These are phyloP conservation scores for Pseudomonodictys pantanalensis DNA, from an alignment of 495 filamentous ascomycete genomes.

Conservation along the genomic window DNA sequence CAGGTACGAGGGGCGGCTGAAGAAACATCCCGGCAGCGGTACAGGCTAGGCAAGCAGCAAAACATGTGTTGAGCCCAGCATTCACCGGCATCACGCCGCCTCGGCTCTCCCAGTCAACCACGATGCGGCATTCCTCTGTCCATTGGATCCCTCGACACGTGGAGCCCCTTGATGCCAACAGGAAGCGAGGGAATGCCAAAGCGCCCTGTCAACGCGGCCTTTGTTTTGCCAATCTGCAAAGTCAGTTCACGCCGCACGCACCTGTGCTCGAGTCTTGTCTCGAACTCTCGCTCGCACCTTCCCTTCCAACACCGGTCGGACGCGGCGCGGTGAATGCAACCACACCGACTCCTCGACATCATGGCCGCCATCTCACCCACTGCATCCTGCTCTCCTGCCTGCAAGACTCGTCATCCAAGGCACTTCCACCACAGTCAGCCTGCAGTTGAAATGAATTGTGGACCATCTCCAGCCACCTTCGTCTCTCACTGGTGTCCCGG, in stretches of 20 bases:
- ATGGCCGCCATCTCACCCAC: conserved; percentile 13
- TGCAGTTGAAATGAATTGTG: conserved; percentile 28
- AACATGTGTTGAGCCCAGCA: no score
- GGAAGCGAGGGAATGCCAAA: no score
- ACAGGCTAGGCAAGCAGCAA: conserved; percentile 3
- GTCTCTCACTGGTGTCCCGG: conserved; percentile 13
- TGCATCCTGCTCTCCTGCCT: conserved; percentile 1
- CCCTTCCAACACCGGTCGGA: not conserved
- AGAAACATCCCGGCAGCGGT: not conserved
- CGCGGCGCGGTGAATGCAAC: not conserved
- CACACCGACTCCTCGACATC: not conserved
- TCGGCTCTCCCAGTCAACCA: no score
- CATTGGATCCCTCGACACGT: no score
- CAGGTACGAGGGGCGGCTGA: conserved; percentile 8
- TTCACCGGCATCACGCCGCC: no score
- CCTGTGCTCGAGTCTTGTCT: no score
- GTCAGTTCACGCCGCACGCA: no score
- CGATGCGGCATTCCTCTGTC: no score
- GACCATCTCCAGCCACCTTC: not conserved
- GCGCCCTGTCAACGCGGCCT: no score
- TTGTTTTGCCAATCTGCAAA: no score
- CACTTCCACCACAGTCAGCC: not conserved
- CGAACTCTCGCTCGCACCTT: not conserved
- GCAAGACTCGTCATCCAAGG: not conserved
- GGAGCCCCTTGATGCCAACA: no score